Evolutionary conservation across 768 basidiomycete genomes (phyloP).

Genomic region (Mycena maculata): DNA sequence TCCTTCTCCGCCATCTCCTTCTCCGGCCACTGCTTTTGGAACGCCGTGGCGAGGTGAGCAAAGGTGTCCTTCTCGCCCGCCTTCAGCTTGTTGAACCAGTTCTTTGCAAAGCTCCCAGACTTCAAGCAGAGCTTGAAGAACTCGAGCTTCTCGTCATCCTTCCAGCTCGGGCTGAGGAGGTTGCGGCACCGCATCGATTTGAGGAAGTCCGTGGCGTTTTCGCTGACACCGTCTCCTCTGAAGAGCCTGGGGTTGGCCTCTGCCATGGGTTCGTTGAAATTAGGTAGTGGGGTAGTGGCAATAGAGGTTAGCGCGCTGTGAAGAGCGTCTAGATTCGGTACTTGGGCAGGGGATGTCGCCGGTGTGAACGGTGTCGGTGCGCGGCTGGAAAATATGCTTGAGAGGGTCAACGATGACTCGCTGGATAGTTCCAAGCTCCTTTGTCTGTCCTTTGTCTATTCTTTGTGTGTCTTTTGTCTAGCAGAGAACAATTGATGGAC

Average conservation of each 20-base stretch:
- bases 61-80: neutral
- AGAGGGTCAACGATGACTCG: neutral
- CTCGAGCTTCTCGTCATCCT: neutral
- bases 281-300: neutral
- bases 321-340: neutral
- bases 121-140: neutral
- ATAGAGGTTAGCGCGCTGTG: neutral
- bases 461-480: too few relatives aligned
- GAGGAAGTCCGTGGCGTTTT: neutral
- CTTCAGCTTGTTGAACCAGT: neutral
- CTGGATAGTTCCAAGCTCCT: neutral
- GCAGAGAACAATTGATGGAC: too few relatives aligned
- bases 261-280: neutral
- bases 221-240: neutral
- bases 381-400: neutral
- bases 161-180: neutral
- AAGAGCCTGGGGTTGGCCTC: neutral
- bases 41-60: neutral
- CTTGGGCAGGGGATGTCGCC: neutral
- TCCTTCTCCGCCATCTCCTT: constrained; percentile 3
- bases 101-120: neutral
- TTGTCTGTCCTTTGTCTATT: too few relatives aligned
- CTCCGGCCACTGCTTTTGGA: constrained; percentile 9
- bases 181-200: constrained; percentile 1
- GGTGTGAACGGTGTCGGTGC: neutral